Conservation (phyloP, 1,139 yeast species). For the Scheffersomyces lignicola region DNA sequence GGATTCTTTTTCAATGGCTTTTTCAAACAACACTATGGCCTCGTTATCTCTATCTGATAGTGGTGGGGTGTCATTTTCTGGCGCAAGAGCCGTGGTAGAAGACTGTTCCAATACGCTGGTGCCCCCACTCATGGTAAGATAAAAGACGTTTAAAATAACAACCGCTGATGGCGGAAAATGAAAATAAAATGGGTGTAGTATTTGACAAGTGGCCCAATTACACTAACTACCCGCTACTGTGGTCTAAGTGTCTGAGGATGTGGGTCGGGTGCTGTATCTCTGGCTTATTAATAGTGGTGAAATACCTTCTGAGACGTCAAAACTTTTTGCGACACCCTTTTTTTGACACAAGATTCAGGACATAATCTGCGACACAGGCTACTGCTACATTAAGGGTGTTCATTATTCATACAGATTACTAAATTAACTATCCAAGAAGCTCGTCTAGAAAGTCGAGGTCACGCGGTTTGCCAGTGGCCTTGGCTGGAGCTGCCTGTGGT, state of each 20-base stretch:
- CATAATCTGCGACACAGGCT: too few relatives aligned
- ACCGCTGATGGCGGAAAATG: too few relatives aligned
- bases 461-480: conserved; percentile 4
- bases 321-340: background rate
- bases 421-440: conserved; percentile 14
- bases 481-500: background rate
- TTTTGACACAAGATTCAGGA: too few relatives aligned
- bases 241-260: too few relatives aligned
- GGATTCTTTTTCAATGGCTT: conserved; percentile 70
- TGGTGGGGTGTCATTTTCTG: background rate
- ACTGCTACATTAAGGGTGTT: too few relatives aligned
- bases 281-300: too few relatives aligned
- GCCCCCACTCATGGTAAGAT: conserved; percentile 3
- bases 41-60: conserved; percentile 20
- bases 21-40: conserved; percentile 67
- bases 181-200: too few relatives aligned
- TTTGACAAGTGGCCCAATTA: too few relatives aligned
- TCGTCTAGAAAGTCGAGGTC: conserved; percentile 22
- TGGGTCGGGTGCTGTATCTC: background rate
- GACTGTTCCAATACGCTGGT: background rate
- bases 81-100: background rate
- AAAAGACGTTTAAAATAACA: too few relatives aligned
- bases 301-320: background rate
- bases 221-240: too few relatives aligned
- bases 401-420: background rate